These are phyloP conservation scores for Pseudovirgaria hyperparasitica DNA, from an alignment of 2,329 filamentous ascomycete species.

Conservation along the genomic window DNA sequence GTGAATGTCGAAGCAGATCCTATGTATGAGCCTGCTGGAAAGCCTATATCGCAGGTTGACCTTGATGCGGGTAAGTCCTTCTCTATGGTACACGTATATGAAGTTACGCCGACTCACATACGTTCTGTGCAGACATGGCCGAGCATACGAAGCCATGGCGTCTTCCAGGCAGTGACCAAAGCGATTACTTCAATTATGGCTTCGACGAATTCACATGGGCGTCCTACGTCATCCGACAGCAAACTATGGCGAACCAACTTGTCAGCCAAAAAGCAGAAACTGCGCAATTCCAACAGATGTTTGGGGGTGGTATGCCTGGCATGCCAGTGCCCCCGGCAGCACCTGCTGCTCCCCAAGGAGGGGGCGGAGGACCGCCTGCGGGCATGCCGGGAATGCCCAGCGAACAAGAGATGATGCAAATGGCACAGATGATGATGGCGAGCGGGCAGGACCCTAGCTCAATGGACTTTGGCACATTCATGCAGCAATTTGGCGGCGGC, in stretches of 20 bases:
- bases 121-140: constrained; percentile 26
- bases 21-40: constrained; percentile 57
- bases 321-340: constrained; percentile 12
- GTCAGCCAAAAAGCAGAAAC: constrained; percentile 64
- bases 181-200: constrained; percentile 98
- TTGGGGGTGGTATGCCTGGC: constrained; percentile 20
- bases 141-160: constrained; percentile 88
- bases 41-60: constrained; percentile 52
- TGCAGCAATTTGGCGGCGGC: constrained; percentile 27
- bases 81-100: neutral
- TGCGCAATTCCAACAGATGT: constrained; percentile 48
- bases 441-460: constrained; percentile 38
- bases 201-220: constrained; percentile 99
- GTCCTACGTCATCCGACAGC: constrained; percentile 81
- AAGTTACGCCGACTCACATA: neutral
- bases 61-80: constrained; percentile 31
- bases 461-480: constrained; percentile 42
- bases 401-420: constrained; percentile 46
- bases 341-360: constrained; percentile 10
- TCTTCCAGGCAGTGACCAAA: constrained; percentile 83
- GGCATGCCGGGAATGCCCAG: constrained; percentile 35
- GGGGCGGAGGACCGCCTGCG: constrained; percentile 10
- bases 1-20: constrained; percentile 79
- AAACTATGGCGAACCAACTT: constrained; percentile 63
- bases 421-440: constrained; percentile 42